Evolutionary conservation across 2,329 filamentous ascomycete species (phyloP), one percentile per base, ranked within the genome.

Genomic region (Leptographium flavum): DNA sequence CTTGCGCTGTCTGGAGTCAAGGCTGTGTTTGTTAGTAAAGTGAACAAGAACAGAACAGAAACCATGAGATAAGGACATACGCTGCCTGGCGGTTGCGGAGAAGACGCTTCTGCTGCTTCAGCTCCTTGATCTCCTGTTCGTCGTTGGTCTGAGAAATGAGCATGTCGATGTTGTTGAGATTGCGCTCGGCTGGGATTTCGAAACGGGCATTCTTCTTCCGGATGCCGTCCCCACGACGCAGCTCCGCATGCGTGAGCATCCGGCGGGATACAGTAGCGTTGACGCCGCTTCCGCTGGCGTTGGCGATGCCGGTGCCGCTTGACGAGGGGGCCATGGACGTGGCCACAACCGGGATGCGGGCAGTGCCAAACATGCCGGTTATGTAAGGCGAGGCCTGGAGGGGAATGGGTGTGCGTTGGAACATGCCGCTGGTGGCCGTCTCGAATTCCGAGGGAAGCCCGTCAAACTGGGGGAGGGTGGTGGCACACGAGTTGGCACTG

Each of bases 161-260:
- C 50, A 86, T 75, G 63, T 98, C 92, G 64, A 98, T 96, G 66
- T 93, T 96, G 70, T 76, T 81, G 55, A 98, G 76, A 58, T 88
- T 96, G 50, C 88, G 79, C 66, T 95, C 92, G 38, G 85, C 80
- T 10, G 92, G 92, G 54, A 98, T 98, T 58, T 96, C 90, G 64
- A 96, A 95, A 54, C 90, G 83, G 53, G 88, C 87, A 59, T 96
- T 98, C 82, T 96, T 96, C 79, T 98, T 98, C 57, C 92, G 79
- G 63, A 96, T 93, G 50, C 92, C 87, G 55, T 93, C 87, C 46
- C 86, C 79, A 54, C 85, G 76, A 50, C 78, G 73, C 62, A 85
- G 69, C 46, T 88, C 81, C 50, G 87, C 87, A 66, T 84, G 83
- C 88, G 59, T 75, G 75, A 78, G 74, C 30, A 83, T 79, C 55